Base-by-base conservation (phyloP, 2,329 filamentous ascomycete genomes). In the Pestalotiopsis sp. region DNA sequence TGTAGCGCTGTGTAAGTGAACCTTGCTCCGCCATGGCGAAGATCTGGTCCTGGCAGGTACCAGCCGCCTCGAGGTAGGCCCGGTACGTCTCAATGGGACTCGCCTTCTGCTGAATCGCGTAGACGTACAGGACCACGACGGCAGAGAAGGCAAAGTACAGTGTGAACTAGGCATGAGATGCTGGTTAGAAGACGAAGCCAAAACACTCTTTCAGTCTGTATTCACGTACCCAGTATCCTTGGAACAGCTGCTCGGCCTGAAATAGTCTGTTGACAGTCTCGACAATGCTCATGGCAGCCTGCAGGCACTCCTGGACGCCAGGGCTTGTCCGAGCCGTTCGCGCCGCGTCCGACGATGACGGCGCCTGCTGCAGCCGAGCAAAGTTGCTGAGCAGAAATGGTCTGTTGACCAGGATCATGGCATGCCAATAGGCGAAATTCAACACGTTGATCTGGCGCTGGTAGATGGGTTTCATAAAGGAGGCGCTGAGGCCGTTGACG, bases 391-490 rank as follows among this genome's bases (percentile, higher is more conserved):
- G 71, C 2, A 75, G 65, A 64, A 77, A 80, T 1, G 78, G 78
- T 13, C 78, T 73, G 64, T 80, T 73, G 0, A 77, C 72, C 23
- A 80, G 68, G 5, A 81, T 78, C 7, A 78, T 67, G 9, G 78
- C 75, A 68, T 81, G 79, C 52, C 73, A 75, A 62, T 79, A 80
- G 1, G 79, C 77, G 12, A 80, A 71, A 63, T 77, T 77, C 2
- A 81, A 69, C 9, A 79, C 79, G 59, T 75, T 80, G 25, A 74
- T 73, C 68, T 81, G 78, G 4, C 85, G 79, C 66, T 85, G 82
- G 71, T 85, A 87, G n/a, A 84, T 80, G 1, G 84, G 81, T 39
- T 85, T 82, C 7, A 85, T 74, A 66, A 82, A 79, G 4, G 79
- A 82, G 0, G 81, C 78, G 62, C 83, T 81, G 4, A 85, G 75